A percentile compares a stretch with the other conserved stretches of the same genome.
Evolutionary conservation across 2,329 filamentous ascomycete genomes (phyloP).

Genomic region (Colletotrichum eleusines): DNA sequence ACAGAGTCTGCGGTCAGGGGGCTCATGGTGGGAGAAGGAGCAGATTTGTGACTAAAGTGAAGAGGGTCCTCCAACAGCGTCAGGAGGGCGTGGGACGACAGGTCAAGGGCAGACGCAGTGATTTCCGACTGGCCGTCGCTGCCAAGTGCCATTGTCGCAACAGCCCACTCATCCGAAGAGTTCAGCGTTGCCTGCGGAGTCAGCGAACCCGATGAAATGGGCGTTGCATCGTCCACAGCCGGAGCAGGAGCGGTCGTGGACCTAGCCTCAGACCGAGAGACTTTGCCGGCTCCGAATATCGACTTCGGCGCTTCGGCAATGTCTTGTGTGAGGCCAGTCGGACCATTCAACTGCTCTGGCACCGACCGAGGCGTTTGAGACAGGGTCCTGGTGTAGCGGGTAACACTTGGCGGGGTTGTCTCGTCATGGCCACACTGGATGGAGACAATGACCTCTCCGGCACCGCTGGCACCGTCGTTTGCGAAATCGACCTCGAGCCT

Average conservation of each 20-base stretch:
- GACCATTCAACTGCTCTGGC: background rate
- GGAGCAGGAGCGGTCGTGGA: background rate
- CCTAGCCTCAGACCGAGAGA: background rate
- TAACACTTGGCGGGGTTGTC: conserved; percentile 58
- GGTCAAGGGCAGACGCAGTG: conserved; percentile 78
- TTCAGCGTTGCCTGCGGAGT: conserved; percentile 32
- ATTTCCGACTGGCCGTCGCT: conserved; percentile 69
- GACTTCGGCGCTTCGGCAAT: conserved; percentile 43
- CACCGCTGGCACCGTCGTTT: conserved; percentile 79
- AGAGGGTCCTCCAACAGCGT: conserved; percentile 84
- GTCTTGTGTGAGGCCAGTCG: background rate
- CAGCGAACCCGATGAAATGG: conserved; percentile 28
- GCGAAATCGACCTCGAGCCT: conserved; percentile 90
- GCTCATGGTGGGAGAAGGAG: conserved; percentile 58
- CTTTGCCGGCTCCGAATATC: conserved; percentile 46
- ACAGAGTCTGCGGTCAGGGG: conserved; percentile 50
- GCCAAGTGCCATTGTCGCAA: conserved; percentile 25
- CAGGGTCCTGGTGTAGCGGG: conserved; percentile 57
- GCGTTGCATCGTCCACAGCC: conserved; percentile 19
- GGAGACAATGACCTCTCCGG: conserved; percentile 82
- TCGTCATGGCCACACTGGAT: conserved; percentile 79
- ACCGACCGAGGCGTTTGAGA: background rate
- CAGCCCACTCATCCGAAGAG: conserved; percentile 39
- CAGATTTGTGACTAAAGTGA: conserved; percentile 60
- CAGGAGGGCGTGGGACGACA: conserved; percentile 77